These are phyloP conservation scores for Combretum micranthum DNA, from an alignment of 345 rosid species.

Conservation along the genomic window DNA sequence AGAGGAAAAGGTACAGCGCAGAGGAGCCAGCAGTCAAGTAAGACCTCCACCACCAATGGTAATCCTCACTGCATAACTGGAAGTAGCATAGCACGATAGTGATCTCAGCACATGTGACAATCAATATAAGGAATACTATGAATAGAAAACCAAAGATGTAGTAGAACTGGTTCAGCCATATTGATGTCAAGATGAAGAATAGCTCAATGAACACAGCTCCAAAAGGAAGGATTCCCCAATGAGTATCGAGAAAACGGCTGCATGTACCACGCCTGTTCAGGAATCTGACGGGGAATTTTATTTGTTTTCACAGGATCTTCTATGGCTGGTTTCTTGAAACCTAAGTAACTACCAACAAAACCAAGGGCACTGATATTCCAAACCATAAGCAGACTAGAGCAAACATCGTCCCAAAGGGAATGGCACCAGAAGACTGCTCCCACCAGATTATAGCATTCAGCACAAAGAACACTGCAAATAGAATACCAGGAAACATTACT, in stretches of 20 bases:
- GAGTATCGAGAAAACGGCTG: slow-evolving; percentile 81
- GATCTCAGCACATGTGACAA: slow-evolving; percentile 94
- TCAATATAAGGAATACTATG: slow-evolving; percentile 75
- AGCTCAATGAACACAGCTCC: slow-evolving; percentile 98
- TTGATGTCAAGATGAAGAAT: slow-evolving; percentile 91
- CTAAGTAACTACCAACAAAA: slow-evolving; percentile 91
- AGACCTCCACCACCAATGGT: slow-evolving; percentile 99
- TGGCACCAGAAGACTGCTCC: slow-evolving; percentile 93
- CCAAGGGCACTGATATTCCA: slow-evolving; percentile 94
- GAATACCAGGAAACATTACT: slow-evolving; percentile 87
- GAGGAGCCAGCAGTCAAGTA: slow-evolving; percentile 95
- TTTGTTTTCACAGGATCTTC: slow-evolving; percentile 92
- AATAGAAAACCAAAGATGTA: slow-evolving; percentile 98
- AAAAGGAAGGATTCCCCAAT: slow-evolving; percentile 96
- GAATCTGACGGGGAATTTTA: slow-evolving; percentile 91
- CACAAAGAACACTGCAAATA: slow-evolving; percentile 72
- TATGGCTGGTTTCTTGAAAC: slow-evolving; percentile 84
- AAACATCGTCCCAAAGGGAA: slow-evolving; percentile 96
- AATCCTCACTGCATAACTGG: slow-evolving; percentile 96
- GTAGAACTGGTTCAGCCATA: slow-evolving; percentile 98
- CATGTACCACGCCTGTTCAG: slow-evolving; percentile 99
- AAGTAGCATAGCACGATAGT: slow-evolving; percentile 93
- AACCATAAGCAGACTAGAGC: slow-evolving; percentile 96
- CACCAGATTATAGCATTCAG: slow-evolving; percentile 92
- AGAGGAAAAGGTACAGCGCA: slow-evolving; percentile 88